Conservation (phyloP, 129 eudicot genomes). For the Flaveria robusta region DNA sequence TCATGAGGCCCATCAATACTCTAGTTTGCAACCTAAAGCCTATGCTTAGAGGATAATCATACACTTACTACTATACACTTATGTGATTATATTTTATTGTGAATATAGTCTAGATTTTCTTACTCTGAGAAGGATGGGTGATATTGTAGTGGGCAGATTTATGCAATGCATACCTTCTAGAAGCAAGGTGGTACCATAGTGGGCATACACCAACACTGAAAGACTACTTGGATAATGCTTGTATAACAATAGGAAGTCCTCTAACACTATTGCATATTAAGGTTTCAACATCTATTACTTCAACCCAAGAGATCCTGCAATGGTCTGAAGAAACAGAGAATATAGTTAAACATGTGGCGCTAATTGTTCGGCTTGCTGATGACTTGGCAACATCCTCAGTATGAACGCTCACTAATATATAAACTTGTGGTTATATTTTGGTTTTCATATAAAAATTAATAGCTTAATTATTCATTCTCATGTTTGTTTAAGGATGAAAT, state of each 20-base stretch:
- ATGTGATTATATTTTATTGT: not conserved
- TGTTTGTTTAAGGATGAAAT: constrained; percentile 31
- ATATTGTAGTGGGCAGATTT: constrained; percentile 40
- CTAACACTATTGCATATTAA: constrained; percentile 27
- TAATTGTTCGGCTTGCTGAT: constrained; percentile 38
- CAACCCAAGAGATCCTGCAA: constrained; percentile 12
- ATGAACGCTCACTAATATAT: not conserved
- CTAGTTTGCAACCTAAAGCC: too few relatives aligned
- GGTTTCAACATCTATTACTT: not conserved
- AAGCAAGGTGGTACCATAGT: constrained; percentile 38
- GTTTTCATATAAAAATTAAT: not conserved
- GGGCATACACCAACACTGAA: constrained; percentile 34
- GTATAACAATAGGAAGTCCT: constrained; percentile 23
- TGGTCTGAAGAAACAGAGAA: not conserved
- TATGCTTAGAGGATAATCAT: too few relatives aligned
- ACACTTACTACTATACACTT: not conserved
- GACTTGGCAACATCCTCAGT: constrained; percentile 44
- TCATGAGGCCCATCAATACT: too few relatives aligned
- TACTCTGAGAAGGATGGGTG: not conserved
- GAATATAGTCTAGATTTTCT: not conserved
- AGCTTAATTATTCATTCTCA: not conserved
- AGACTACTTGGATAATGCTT: constrained; percentile 40
- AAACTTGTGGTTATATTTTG: not conserved
- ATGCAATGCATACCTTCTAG: constrained; percentile 35
- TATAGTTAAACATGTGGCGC: constrained; percentile 21